These are phyloP conservation scores for Leishmania guyanensis DNA, from an alignment of 208 protist genomes.

Conservation along the genomic window DNA sequence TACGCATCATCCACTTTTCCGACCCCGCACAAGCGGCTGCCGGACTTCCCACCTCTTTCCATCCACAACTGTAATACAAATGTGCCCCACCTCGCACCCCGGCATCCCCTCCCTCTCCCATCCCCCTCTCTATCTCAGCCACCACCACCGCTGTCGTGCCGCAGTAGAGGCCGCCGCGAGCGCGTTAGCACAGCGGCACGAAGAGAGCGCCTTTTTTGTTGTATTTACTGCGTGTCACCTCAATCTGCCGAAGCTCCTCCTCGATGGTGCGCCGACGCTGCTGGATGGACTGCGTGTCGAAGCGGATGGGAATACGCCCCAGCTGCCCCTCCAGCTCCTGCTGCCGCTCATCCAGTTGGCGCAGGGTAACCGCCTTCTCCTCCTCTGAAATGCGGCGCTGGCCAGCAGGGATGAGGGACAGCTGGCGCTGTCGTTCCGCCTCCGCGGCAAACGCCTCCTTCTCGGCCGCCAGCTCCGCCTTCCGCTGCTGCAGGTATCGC, in stretches of 20 bases:
- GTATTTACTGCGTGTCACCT: slow-evolving; percentile 65
- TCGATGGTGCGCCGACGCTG: slow-evolving; percentile 64
- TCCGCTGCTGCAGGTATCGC: slow-evolving; percentile 76
- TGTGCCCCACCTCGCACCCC: background rate
- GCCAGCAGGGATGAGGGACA: slow-evolving; percentile 75
- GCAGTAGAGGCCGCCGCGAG: background rate
- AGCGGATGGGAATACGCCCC: slow-evolving; percentile 82
- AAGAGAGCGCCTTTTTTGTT: slow-evolving; percentile 67
- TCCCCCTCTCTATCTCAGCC: background rate
- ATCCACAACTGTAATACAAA: background rate
- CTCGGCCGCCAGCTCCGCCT: slow-evolving; percentile 79
- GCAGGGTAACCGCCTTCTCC: slow-evolving; percentile 73
- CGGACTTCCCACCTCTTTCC: background rate
- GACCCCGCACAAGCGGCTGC: background rate
- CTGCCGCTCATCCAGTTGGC: slow-evolving; percentile 46
- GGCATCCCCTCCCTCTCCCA: background rate
- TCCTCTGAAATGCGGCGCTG: slow-evolving; percentile 80
- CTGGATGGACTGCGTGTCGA: slow-evolving; percentile 79
- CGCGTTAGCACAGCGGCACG: slow-evolving; percentile 51
- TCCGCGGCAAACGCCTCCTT: slow-evolving; percentile 64
- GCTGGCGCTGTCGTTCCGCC: slow-evolving; percentile 53
- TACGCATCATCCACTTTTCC: background rate
- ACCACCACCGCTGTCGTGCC: background rate
- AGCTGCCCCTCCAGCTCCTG: slow-evolving; percentile 83
- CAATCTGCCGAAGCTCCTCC: slow-evolving; percentile 74